Percentiles rank a stretch among this genome's conserved stretches.
Conservation (phyloP, 768 basidiomycete species). For the Russula earlei region DNA sequence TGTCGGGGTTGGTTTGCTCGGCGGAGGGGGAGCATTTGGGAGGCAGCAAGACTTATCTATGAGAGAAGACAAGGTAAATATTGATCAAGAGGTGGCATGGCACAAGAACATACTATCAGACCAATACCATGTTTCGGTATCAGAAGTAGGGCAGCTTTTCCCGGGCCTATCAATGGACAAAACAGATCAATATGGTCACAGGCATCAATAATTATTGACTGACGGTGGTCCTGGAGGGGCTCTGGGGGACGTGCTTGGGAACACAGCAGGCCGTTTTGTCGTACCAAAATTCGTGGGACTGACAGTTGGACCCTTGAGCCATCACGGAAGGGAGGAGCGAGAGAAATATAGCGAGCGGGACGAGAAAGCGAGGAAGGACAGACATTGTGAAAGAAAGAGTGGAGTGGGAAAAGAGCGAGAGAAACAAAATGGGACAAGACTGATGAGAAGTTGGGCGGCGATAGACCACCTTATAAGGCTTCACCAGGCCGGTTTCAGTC, state of each 20-base stretch:
- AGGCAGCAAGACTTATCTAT: constrained; percentile 17
- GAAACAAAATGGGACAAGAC: too few species aligned
- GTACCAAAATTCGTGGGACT: constrained; percentile 23
- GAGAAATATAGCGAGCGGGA: not conserved
- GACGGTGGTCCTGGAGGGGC: constrained; percentile 31
- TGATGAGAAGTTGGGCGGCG: too few species aligned
- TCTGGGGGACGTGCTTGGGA: constrained; percentile 27
- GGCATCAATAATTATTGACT: not conserved
- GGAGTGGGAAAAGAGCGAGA: constrained; percentile 17
- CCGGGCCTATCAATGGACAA: not conserved
- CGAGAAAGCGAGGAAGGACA: constrained; percentile 23
- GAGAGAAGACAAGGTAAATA: not conserved
- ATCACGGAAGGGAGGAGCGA: not conserved
- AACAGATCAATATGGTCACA: not conserved
- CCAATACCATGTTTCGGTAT: constrained; percentile 12
- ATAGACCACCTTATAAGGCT: too few species aligned
- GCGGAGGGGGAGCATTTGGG: constrained; percentile 16
- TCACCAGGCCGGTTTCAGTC: too few species aligned
- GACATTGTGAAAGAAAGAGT: constrained; percentile 30
- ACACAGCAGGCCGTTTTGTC: constrained; percentile 15
- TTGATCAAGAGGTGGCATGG: too few species aligned
- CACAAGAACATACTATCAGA: not conserved
- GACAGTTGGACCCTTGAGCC: constrained; percentile 5
- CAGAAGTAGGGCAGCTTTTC: constrained; percentile 14
- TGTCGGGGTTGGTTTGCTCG: constrained; percentile 4